A percentile compares a stretch with the other conserved stretches of the same genome.
phyloP scores from a whole-genome alignment of 345 rosid species.

The Raphanus sativus region DNA sequence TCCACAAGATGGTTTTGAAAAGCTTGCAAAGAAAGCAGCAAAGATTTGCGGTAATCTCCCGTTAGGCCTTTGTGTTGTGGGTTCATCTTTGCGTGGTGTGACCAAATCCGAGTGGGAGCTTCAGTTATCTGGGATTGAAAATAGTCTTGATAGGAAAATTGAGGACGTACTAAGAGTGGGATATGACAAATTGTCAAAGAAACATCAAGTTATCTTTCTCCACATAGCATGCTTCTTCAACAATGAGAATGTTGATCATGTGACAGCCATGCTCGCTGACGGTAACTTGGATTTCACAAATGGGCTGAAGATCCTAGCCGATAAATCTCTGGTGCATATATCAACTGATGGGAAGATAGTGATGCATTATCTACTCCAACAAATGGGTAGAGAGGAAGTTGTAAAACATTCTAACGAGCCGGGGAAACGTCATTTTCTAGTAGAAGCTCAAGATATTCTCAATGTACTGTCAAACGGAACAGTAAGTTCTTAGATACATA shows the following conservation, averaged over 20 bases:
- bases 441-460: background rate
- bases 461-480: background rate
- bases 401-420: constrained; percentile 9
- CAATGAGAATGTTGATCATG: background rate
- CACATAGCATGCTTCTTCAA: constrained; percentile 43
- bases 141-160: constrained; percentile 11
- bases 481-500: background rate
- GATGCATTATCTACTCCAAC: constrained; percentile 37
- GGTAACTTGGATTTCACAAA: background rate
- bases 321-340: constrained; percentile 30
- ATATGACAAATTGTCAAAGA: constrained; percentile 22
- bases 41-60: background rate
- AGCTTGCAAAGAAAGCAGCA: background rate
- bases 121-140: background rate
- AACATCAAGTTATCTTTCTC: constrained; percentile 21
- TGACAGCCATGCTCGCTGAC: background rate
- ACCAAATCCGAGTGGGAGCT: background rate
- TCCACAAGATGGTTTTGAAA: background rate
- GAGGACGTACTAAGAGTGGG: constrained; percentile 21
- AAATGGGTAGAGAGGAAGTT: constrained; percentile 28
- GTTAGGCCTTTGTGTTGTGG: background rate
- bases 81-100: background rate
- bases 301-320: background rate
- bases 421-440: constrained; percentile 29
- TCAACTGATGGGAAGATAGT: background rate